These are phyloP conservation scores for Heliamphora exappendiculata DNA, from an alignment of 148 eudicot genomes.

Conservation along the genomic window DNA sequence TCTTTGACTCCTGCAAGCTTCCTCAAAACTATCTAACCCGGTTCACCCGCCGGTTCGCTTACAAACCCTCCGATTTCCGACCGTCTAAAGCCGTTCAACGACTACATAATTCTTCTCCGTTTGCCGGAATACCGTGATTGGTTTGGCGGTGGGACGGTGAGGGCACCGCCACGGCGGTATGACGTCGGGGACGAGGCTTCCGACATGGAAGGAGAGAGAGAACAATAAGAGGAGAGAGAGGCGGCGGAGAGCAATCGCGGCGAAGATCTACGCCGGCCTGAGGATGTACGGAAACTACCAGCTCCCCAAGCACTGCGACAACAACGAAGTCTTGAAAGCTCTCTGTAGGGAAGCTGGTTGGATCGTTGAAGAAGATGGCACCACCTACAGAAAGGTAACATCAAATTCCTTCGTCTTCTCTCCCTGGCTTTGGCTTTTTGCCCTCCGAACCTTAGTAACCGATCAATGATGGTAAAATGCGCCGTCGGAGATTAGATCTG, in stretches of 20 bases:
- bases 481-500: not conserved
- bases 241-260: conserved; percentile 84
- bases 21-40: too few relatives aligned
- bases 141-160: too few relatives aligned
- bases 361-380: conserved; percentile 90
- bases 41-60: too few relatives aligned
- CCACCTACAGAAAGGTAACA: conserved; percentile 73
- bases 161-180: not conserved
- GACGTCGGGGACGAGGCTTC: conserved; percentile 81
- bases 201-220: conserved; percentile 92
- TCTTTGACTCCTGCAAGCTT: too few relatives aligned
- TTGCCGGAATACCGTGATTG: too few relatives aligned
- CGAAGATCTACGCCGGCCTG: conserved; percentile 81
- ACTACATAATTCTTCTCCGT: too few relatives aligned
- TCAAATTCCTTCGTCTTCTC: not conserved
- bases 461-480: not conserved
- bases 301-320: conserved; percentile 90
- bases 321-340: conserved; percentile 88
- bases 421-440: not conserved
- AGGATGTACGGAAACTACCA: conserved; percentile 75
- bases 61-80: too few relatives aligned
- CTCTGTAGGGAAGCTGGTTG: conserved; percentile 90
- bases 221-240: conserved; percentile 90
- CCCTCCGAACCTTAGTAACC: not conserved
- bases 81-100: too few relatives aligned